Evolutionary conservation across 2,329 filamentous ascomycete species (phyloP), one percentile per base, ranked within the genome.

Genomic region (Ophiostoma himal-ulmi): DNA sequence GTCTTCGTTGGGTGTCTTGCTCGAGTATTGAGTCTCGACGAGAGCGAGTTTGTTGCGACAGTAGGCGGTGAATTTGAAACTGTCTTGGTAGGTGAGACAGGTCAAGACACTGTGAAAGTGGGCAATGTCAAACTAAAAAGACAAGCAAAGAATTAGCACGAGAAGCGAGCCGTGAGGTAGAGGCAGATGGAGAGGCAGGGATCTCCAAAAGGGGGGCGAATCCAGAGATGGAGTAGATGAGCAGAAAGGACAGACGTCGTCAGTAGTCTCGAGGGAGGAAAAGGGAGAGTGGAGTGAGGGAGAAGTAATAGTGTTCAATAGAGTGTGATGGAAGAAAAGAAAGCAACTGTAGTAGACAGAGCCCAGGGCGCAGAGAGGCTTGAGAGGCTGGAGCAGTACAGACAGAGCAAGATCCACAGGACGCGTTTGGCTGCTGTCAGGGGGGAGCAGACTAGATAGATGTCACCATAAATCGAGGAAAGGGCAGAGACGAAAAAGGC

Each of bases 31-130:
- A 14, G 1, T 57, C 52, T 57, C 22, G 26, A 62, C 11, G 26
- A 62, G 57, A 62, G 26, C 57, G 57, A 62, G 57, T 62, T 62
- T 62, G 57, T 34, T 62, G 57, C 57, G 57, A 62, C 57, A 34
- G 26, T 7, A 34, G 57, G 57, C 57, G 57, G 57, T 62, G 57
- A 34, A 34, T 17, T 34, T 62, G 57, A 62, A 8, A 62, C 57
- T 34, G 57, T 62, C 26, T 62, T 34, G 22, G 5, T 7, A 30
- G 52, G 52, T 26, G 5, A 57, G 52, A 11, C 52, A 26, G 22
- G 11, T 57, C 44, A 48, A 20, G 44, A 48, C 44, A 48, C 44
- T 48, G 44, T 39, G 30, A 7, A 48, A 48, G 44, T 57, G 52
- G 52, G n/a, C 52, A 26, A 57, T 26, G 22, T 11, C n/a, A 26